Evolutionary conservation across 2,329 filamentous ascomycete genomes (phyloP).

Genomic region (Hypoxylon sp.): DNA sequence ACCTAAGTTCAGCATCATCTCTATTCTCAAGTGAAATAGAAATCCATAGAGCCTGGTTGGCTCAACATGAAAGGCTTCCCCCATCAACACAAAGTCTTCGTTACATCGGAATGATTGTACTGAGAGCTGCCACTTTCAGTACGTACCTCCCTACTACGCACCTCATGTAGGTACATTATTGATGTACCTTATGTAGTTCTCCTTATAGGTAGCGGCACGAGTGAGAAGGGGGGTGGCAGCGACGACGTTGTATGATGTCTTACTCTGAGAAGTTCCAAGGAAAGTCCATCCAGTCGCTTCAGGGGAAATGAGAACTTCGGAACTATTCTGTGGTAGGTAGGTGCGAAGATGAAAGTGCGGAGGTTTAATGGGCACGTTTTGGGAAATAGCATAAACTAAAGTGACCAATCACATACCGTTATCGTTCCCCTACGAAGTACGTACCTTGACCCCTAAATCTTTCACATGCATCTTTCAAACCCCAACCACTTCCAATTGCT

Average conservation of each 20-base stretch:
- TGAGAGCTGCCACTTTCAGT: neutral
- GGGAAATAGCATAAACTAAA: constrained; percentile 29
- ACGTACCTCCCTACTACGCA: too few relatives aligned
- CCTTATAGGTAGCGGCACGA: neutral
- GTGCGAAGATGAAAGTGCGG: constrained; percentile 28
- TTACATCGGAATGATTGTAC: neutral
- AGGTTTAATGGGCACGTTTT: constrained; percentile 45
- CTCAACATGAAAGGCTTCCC: neutral
- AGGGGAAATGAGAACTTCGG: constrained; percentile 8
- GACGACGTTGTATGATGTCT: neutral
- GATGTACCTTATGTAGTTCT: neutral
- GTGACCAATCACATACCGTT: constrained; percentile 22
- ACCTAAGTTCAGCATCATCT: neutral
- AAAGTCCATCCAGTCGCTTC: neutral
- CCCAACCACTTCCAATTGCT: constrained; percentile 22
- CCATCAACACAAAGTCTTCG: neutral
- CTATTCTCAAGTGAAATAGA: neutral
- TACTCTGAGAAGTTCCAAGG: neutral
- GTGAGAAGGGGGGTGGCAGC: neutral
- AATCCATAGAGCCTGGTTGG: neutral
- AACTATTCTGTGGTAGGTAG: neutral
- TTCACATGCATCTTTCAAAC: constrained; percentile 19
- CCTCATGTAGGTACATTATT: neutral
- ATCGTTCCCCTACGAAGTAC: constrained; percentile 1
- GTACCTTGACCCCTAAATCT: constrained; percentile 2